These are phyloP conservation scores for Plasmopara muralis DNA, from an alignment of 352 stramenopile species.

Conservation along the genomic window DNA sequence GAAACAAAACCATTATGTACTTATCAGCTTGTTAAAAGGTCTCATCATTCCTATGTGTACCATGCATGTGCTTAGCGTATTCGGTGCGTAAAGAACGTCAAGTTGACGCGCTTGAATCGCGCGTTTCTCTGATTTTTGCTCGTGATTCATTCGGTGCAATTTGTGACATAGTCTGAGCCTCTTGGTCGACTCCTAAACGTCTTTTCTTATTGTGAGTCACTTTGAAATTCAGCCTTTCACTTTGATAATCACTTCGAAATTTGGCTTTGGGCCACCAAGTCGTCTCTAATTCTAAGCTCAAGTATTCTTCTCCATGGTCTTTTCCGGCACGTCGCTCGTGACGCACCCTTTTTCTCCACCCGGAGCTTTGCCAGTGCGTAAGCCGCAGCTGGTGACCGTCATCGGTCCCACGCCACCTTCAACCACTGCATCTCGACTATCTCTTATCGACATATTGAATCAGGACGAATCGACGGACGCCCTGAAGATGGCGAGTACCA, in stretches of 20 bases:
- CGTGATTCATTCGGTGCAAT: slow-evolving; percentile 27
- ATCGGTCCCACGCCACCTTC: slow-evolving; percentile 4
- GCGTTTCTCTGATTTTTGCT: not conserved
- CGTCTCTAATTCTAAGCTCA: not conserved
- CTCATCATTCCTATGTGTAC: no score
- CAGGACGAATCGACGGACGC: slow-evolving; percentile 12
- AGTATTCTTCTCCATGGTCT: not conserved
- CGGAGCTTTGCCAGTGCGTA: slow-evolving; percentile 8
- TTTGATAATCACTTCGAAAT: no score
- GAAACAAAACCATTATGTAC: not conserved
- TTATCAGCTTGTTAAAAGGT: no score
- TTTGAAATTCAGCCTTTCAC: slow-evolving; percentile 13
- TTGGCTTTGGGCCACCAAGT: slow-evolving; percentile 2
- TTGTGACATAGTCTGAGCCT: slow-evolving; percentile 31
- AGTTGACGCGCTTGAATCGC: slow-evolving; percentile 3
- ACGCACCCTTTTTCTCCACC: slow-evolving; percentile 18
- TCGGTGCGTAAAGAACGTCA: not conserved
- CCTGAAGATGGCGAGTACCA: slow-evolving; percentile 6
- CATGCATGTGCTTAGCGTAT: not conserved
- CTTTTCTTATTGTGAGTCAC: slow-evolving; percentile 18
- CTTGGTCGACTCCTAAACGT: slow-evolving; percentile 16
- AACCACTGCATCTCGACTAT: slow-evolving; percentile 9
- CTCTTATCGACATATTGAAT: slow-evolving; percentile 20
- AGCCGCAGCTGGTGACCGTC: slow-evolving; percentile 5
- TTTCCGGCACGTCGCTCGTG: slow-evolving; percentile 7